Base-by-base conservation (phyloP, 2,329 filamentous ascomycete species). In the Venturia carpophila region DNA sequence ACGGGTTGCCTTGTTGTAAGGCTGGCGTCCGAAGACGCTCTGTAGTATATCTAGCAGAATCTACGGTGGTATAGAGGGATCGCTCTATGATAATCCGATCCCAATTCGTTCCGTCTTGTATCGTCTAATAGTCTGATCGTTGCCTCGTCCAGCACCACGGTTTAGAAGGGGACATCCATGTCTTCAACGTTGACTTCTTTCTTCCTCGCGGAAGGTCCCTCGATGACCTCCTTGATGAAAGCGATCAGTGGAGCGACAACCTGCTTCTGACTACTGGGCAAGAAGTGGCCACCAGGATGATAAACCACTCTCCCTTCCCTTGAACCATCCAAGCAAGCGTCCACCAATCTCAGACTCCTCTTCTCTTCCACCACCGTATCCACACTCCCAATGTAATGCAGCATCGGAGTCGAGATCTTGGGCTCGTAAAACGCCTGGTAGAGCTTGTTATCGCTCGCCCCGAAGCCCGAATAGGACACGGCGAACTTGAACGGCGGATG, bases 281-380 rank as follows among this genome's bases (percentile, higher is more conserved):
- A 84, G 72, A 96, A 92, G 75, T 97, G 93, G 0, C 92, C 92
- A 9, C 93, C 93, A 1, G 93, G 92, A 75, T 96, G 91, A 70
- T 88, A 85, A 63, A 88, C 80, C 63, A 84, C 80, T 69, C 77
- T 82, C 55, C 75, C 78, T 72, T 68, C 84, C 79, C 72, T 80
- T 69, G 77, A 81, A 49, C 75, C 78, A 72, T 68, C 84, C n/a
- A 70, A 82, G 74, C 87, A 91, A 60, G 82, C 80, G 30, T 91
- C 86, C 2, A 89, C 81, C 66, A 97, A 76, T 27, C 79, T 83
- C 70, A 83, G 79, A 73, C 85, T 90, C 71, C 90, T 80, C 64
- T 76, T 76, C 79, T 97, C 92, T 41, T 92, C 90, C 0, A 97
- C 92, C 0, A 97, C 90, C 2, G 88, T 91, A 78, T 97, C 93